phyloP scores from a whole-genome alignment of 176 grass and related monocot species.

The Bothriochloa decipiens region DNA sequence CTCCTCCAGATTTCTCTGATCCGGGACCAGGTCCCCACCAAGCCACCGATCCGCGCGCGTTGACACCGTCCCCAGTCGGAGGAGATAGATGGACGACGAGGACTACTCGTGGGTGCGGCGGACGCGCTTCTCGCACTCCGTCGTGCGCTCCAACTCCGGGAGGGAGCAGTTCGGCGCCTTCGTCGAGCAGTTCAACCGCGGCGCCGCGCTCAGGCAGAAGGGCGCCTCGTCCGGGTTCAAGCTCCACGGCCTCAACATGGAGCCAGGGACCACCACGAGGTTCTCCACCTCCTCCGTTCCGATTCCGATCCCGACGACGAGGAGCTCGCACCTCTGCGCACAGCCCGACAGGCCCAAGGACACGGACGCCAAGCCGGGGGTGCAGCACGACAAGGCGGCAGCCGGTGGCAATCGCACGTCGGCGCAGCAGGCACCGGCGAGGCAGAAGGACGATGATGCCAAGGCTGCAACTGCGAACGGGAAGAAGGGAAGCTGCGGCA shows the following conservation, averaged over 20 bases:
- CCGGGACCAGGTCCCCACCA: not conserved
- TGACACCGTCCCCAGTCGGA: no score
- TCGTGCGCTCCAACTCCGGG: conserved; percentile 57
- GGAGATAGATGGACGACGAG: conserved; percentile 59
- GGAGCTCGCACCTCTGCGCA: not conserved
- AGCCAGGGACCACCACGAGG: conserved; percentile 33
- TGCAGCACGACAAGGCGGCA: not conserved
- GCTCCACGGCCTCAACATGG: conserved; percentile 47
- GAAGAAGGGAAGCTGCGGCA: not conserved
- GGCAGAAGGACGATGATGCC: not conserved
- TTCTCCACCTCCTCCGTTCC: not conserved
- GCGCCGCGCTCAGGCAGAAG: conserved; percentile 44
- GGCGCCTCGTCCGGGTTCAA: conserved; percentile 38
- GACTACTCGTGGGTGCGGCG: conserved; percentile 82
- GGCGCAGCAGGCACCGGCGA: not conserved
- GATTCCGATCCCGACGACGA: not conserved
- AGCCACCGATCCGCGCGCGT: not conserved
- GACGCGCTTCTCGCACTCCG: conserved; percentile 73
- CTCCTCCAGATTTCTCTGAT: conserved; percentile 60
- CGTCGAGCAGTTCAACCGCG: conserved; percentile 56
- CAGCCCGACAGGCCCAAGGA: not conserved
- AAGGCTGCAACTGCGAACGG: conserved; percentile 4
- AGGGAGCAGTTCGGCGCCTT: conserved; percentile 53
- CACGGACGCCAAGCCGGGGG: not conserved
- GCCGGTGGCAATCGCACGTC: not conserved